Evolutionary conservation across 2,329 filamentous ascomycete species (phyloP).

Genomic region (Xylariaceae sp.): DNA sequence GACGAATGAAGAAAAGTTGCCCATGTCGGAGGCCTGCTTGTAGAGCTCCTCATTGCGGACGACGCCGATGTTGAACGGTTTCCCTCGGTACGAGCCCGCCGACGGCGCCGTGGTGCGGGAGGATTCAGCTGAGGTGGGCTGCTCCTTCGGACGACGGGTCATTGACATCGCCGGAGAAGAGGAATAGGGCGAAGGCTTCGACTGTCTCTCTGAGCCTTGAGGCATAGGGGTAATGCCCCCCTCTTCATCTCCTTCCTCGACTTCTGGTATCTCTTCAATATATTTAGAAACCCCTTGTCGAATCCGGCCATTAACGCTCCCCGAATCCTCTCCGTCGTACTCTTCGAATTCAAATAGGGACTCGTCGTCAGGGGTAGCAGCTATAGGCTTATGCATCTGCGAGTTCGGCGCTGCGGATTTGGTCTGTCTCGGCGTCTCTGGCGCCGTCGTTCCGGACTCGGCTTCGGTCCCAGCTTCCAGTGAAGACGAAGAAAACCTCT

Average conservation of each 20-base stretch:
- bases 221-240: constrained; percentile 17
- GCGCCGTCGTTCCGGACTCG: no score
- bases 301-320: no score
- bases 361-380: constrained; percentile 28
- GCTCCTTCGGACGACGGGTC: constrained; percentile 19
- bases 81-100: constrained; percentile 47
- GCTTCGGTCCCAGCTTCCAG: no score
- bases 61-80: constrained; percentile 44
- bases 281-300: constrained; percentile 19
- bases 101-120: constrained; percentile 32
- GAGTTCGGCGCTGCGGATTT: no score
- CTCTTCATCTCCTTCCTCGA: no score
- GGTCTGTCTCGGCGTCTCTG: no score
- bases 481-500: constrained; percentile 21
- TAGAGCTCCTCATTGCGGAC: constrained; percentile 42
- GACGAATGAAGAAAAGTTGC: constrained; percentile 43
- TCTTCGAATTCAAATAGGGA: constrained; percentile 42
- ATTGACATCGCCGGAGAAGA: constrained; percentile 39
- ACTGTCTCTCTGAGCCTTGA: constrained; percentile 5
- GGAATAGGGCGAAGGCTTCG: constrained; percentile 27
- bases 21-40: constrained; percentile 39
- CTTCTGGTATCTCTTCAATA: constrained; percentile 29
- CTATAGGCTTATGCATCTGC: no score
- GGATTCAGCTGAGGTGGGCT: constrained; percentile 25
- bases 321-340: constrained; percentile 14